These are phyloP conservation scores for Didymella pomorum DNA, from an alignment of 2,329 filamentous ascomycete genomes.

Conservation along the genomic window DNA sequence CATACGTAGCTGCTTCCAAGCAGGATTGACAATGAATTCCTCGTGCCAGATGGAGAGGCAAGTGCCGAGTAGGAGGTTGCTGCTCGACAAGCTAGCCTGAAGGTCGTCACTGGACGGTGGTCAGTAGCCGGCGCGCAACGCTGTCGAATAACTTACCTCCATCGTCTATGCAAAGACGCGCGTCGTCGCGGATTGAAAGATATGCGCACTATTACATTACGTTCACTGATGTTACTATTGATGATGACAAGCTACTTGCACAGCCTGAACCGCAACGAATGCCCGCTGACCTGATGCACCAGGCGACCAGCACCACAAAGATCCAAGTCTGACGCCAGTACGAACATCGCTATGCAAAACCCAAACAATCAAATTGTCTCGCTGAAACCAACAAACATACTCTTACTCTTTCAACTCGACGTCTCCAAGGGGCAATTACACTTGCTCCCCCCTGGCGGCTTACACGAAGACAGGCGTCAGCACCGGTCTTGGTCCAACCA, in stretches of 20 bases:
- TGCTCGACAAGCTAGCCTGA: neutral
- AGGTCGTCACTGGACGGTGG: neutral
- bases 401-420: neutral
- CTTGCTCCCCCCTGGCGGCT: too few relatives aligned
- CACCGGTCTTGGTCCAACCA: neutral
- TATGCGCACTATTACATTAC: constrained; percentile 3
- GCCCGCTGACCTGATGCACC: neutral
- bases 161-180: neutral
- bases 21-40: neutral
- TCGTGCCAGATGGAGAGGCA: neutral
- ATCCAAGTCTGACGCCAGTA: constrained; percentile 16
- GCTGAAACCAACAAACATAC: neutral
- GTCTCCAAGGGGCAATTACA: too few relatives aligned
- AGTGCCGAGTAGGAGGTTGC: neutral
- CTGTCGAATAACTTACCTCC: neutral
- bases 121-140: neutral
- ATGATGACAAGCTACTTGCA: neutral
- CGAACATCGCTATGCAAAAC: constrained; percentile 23
- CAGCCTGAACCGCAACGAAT: constrained; percentile 1
- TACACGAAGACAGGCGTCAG: constrained; percentile 17
- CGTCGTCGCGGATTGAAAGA: neutral
- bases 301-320: constrained; percentile 6
- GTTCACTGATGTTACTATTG: constrained; percentile 8
- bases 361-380: constrained; percentile 11
- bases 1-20: neutral